phyloP scores from a whole-genome alignment of 2,329 filamentous ascomycete genomes.

The Trichophaea hybrida region DNA sequence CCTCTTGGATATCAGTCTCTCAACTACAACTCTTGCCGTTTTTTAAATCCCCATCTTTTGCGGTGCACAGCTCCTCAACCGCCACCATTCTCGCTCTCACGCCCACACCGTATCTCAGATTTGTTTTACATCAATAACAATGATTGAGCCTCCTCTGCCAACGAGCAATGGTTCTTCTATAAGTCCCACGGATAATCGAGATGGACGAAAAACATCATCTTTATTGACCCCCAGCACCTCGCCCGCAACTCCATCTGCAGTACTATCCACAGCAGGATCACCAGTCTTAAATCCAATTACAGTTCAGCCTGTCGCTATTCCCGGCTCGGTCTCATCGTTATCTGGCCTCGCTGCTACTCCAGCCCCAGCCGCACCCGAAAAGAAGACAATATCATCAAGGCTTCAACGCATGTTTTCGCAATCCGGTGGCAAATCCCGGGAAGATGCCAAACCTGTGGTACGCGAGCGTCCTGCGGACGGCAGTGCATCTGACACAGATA shows the following conservation, averaged over 20 bases:
- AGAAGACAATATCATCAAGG: slow-evolving; percentile 21
- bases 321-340: slow-evolving; percentile 10
- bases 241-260: slow-evolving; percentile 13
- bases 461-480: slow-evolving; percentile 17
- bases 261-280: slow-evolving; percentile 14
- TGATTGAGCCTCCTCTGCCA: slow-evolving; percentile 22
- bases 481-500: slow-evolving; percentile 20
- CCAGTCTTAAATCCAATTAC: neutral
- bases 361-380: slow-evolving; percentile 11
- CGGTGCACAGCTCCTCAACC: slow-evolving; percentile 7
- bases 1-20: too few relatives aligned
- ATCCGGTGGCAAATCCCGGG: slow-evolving; percentile 9
- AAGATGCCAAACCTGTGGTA: slow-evolving; percentile 8
- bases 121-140: slow-evolving; percentile 23
- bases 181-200: neutral
- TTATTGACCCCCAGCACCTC: slow-evolving; percentile 13
- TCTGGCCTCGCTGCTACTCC: slow-evolving; percentile 14
- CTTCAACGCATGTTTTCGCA: slow-evolving; percentile 23
- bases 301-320: slow-evolving; percentile 3
- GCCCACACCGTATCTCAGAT: slow-evolving; percentile 13
- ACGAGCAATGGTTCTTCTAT: neutral
- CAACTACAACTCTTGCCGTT: too few relatives aligned
- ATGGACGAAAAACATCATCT: slow-evolving; percentile 3
- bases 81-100: slow-evolving; percentile 23
- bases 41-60: neutral